Percentiles rank a stretch among this genome's conserved stretches.
Evolutionary conservation across 371 early-diverging fungal species (phyloP).

Genomic region (Lichtheimia ornata): DNA sequence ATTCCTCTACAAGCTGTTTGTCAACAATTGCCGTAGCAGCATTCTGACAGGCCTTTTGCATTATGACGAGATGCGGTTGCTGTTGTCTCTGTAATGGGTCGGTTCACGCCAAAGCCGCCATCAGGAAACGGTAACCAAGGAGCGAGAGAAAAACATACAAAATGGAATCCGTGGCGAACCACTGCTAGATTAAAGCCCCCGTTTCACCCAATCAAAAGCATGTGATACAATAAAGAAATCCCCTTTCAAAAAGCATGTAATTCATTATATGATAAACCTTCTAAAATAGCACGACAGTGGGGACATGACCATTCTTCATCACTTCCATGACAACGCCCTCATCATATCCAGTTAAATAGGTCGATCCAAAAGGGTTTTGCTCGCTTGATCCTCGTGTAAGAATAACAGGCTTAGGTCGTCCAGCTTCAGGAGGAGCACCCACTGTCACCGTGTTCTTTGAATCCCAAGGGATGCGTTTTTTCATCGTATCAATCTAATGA

Average conservation of each 20-base stretch:
- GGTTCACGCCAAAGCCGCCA: neutral
- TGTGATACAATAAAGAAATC: neutral
- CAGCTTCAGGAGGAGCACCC: conserved; percentile 19
- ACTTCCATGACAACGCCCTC: conserved; percentile 62
- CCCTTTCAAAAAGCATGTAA: neutral
- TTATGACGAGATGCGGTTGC: neutral
- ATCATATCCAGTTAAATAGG: conserved; percentile 64
- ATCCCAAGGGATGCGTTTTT: conserved; percentile 52
- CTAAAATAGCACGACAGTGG: conserved; percentile 56
- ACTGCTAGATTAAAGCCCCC: no score
- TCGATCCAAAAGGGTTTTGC: conserved; percentile 74
- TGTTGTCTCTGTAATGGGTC: neutral
- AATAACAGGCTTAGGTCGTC: conserved; percentile 55
- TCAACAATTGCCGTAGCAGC: neutral
- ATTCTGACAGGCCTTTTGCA: conserved; percentile 9
- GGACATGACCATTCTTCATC: conserved; percentile 64
- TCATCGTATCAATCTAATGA: conserved; percentile 24
- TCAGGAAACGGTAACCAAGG: neutral
- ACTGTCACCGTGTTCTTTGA: conserved; percentile 28
- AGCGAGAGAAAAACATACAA: neutral
- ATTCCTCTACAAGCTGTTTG: neutral
- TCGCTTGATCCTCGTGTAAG: conserved; percentile 67
- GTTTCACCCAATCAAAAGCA: neutral
- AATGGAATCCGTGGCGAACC: neutral
- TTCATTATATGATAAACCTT: neutral